These are phyloP conservation scores for Termitomyces sp. DNA, from an alignment of 768 basidiomycete species.

Conservation along the genomic window DNA sequence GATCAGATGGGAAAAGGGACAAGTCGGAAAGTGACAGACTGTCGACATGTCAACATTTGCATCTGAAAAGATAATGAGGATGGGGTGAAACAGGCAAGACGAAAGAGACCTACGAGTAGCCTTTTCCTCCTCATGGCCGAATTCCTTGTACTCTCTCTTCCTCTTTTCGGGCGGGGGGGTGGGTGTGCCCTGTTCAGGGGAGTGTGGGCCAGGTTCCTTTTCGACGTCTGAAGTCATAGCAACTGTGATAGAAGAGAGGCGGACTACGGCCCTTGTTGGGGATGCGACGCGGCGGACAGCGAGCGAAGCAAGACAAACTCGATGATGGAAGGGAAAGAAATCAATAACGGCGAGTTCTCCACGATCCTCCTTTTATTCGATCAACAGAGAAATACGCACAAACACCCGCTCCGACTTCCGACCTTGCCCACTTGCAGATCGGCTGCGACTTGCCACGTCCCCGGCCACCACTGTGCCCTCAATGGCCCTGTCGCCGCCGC, in stretches of 20 bases:
- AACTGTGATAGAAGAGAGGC: constrained; percentile 14
- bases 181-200: constrained; percentile 21
- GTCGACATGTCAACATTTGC: constrained; percentile 85
- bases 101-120: constrained; percentile 47
- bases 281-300: constrained; percentile 2
- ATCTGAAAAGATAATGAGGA: constrained; percentile 35
- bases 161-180: constrained; percentile 35
- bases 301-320: constrained; percentile 4
- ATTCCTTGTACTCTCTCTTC: constrained; percentile 87
- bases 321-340: constrained; percentile 16
- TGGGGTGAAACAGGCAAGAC: constrained; percentile 8
- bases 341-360: constrained; percentile 14
- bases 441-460: neutral
- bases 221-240: constrained; percentile 38
- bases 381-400: constrained; percentile 16
- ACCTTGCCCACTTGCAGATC: neutral
- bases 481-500: neutral
- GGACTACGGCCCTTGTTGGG: constrained; percentile 20
- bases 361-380: constrained; percentile 21
- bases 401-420: constrained; percentile 11
- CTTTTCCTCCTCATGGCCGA: constrained; percentile 65
- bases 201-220: constrained; percentile 63
- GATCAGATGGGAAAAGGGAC: neutral
- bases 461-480: neutral
- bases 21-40: neutral